A percentile compares a stretch with the other conserved stretches of the same genome.
These are phyloP conservation scores for Copromyces sp. DNA, from an alignment of 495 filamentous ascomycete genomes.

Conservation along the genomic window DNA sequence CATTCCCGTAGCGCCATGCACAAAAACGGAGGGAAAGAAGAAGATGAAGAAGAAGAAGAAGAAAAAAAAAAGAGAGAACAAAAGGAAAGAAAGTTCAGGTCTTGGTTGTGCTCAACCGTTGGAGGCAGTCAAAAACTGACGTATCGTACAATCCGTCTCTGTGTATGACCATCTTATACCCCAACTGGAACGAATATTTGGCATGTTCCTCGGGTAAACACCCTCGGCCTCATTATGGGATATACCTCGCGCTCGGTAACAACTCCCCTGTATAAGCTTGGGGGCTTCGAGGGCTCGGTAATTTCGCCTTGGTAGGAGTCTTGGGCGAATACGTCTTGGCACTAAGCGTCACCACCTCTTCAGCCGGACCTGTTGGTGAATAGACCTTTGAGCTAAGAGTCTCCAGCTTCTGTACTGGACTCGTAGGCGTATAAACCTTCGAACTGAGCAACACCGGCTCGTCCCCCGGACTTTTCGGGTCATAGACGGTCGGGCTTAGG, in stretches of 20 bases:
- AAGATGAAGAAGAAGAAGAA: background rate
- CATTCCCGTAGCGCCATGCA: background rate
- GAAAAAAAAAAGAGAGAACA: background rate
- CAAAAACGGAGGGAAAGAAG: background rate
- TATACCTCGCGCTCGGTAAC: background rate
- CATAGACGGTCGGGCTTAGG: slow-evolving; percentile 33
- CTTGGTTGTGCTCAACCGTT: background rate
- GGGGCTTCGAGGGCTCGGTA: slow-evolving; percentile 25
- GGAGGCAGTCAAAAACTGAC: background rate
- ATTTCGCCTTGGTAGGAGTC: slow-evolving; percentile 31
- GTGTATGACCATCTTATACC: background rate
- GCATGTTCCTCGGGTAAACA: background rate
- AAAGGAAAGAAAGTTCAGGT: background rate
- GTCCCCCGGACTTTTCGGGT: slow-evolving; percentile 22
- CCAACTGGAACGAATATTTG: background rate
- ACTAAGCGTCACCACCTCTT: slow-evolving; percentile 22
- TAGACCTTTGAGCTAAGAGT: background rate
- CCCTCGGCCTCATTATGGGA: background rate
- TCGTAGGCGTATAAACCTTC: background rate
- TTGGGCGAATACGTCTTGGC: slow-evolving; percentile 32
- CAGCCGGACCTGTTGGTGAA: background rate
- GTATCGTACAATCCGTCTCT: background rate
- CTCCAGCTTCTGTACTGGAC: background rate
- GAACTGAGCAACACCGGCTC: background rate
- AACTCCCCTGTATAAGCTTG: background rate